A percentile compares a stretch with the other conserved stretches of the same genome.
Evolutionary conservation across 2,329 filamentous ascomycete species (phyloP).

Genomic region (Lachnellula cervina): DNA sequence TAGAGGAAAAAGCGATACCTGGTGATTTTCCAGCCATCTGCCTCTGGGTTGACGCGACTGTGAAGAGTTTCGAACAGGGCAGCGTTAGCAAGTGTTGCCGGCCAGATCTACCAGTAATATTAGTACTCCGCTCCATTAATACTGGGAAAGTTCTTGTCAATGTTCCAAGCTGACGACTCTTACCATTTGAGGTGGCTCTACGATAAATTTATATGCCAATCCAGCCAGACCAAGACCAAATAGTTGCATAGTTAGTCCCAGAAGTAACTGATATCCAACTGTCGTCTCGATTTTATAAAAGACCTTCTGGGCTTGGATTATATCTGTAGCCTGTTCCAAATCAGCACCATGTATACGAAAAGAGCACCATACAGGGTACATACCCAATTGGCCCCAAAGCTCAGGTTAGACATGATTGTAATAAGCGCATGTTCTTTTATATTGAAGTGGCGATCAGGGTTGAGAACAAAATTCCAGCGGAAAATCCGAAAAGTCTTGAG

Average conservation of each 20-base stretch:
- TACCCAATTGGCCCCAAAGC: constrained; percentile 28
- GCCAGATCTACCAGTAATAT: constrained; percentile 12
- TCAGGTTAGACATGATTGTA: constrained; percentile 52
- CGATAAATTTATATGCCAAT: constrained; percentile 52
- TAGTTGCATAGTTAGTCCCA: constrained; percentile 55
- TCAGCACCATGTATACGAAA: no score
- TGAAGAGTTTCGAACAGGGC: constrained; percentile 44
- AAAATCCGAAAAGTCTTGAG: constrained; percentile 36
- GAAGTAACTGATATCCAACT: constrained; percentile 53
- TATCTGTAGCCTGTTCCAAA: constrained; percentile 6
- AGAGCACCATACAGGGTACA: no score
- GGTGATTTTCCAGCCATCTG: constrained; percentile 51
- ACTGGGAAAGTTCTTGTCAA: no score
- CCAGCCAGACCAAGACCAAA: constrained; percentile 61
- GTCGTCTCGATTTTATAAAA: constrained; percentile 43
- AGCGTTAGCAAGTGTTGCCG: constrained; percentile 14
- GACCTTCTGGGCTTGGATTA: constrained; percentile 17
- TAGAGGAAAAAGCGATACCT: constrained; percentile 35
- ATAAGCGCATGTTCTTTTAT: constrained; percentile 65
- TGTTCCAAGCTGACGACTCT: no score
- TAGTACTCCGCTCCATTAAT: no score
- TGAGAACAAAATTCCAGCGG: constrained; percentile 40
- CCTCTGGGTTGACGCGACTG: constrained; percentile 51
- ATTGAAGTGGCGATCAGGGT: constrained; percentile 64
- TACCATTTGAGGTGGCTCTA: constrained; percentile 36